Percentiles rank a stretch among this genome's conserved stretches.
phyloP scores from a whole-genome alignment of 1,139 yeast genomes.

The Pichia sp. region DNA sequence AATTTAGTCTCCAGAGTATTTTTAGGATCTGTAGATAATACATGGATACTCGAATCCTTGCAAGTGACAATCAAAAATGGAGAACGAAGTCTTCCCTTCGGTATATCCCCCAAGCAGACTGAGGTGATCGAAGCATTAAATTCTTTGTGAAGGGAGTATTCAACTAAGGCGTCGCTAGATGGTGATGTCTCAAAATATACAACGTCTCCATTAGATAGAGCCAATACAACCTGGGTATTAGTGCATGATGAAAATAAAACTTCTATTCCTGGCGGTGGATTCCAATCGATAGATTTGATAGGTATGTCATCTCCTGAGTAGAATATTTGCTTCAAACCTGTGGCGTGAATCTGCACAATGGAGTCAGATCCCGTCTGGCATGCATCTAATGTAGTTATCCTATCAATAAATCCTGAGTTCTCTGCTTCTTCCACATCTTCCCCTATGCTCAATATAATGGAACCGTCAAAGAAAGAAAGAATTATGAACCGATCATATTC shows the following conservation, averaged over 20 bases:
- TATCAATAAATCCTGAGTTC: slow-evolving; percentile 55
- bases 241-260: slow-evolving; percentile 61
- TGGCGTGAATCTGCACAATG: slow-evolving; percentile 66
- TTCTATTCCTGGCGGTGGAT: slow-evolving; percentile 74
- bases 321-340: slow-evolving; percentile 67
- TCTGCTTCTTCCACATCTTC: slow-evolving; percentile 75
- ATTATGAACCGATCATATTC: slow-evolving; percentile 61
- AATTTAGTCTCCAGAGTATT: slow-evolving; percentile 59
- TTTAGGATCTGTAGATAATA: slow-evolving; percentile 63
- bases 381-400: slow-evolving; percentile 63
- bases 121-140: slow-evolving; percentile 51
- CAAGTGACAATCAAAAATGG: slow-evolving; percentile 67
- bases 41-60: slow-evolving; percentile 65
- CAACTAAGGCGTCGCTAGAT: slow-evolving; percentile 58
- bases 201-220: slow-evolving; percentile 67
- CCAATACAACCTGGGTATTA: slow-evolving; percentile 63
- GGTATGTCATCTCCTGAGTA: slow-evolving; percentile 31
- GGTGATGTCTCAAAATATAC: slow-evolving; percentile 71
- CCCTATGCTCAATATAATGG: slow-evolving; percentile 72
- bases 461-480: slow-evolving; percentile 61
- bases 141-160: slow-evolving; percentile 61
- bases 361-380: slow-evolving; percentile 65
- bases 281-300: slow-evolving; percentile 60
- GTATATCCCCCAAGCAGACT: slow-evolving; percentile 53
- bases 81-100: slow-evolving; percentile 46